These are phyloP conservation scores for Chondrus crispus DNA, from an alignment of 23 red algal genomes.

Conservation along the genomic window DNA sequence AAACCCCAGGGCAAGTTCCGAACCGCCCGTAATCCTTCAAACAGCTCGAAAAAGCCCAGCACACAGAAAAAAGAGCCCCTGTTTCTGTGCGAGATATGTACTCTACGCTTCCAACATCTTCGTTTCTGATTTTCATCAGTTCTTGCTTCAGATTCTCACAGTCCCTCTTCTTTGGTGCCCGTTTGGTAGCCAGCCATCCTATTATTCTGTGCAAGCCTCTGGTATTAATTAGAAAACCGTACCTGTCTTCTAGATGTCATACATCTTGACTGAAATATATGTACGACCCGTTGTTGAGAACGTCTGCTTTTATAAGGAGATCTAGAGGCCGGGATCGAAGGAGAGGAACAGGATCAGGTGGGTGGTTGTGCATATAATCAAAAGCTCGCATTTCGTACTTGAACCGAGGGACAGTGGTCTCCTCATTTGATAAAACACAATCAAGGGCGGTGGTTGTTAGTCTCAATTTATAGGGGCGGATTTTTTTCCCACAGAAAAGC, in stretches of 20 bases:
- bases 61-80: neutral
- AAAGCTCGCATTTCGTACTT: too few relatives aligned
- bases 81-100: neutral
- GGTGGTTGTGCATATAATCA: too few relatives aligned
- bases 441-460: too few relatives aligned
- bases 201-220: neutral
- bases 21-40: neutral
- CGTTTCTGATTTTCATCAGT: neutral
- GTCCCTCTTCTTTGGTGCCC: neutral
- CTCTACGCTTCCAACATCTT: neutral
- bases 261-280: neutral
- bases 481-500: too few relatives aligned
- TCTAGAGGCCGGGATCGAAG: neutral
- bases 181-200: neutral
- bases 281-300: neutral
- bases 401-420: too few relatives aligned
- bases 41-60: neutral
- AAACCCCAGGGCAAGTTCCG: neutral
- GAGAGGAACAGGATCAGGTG: too few relatives aligned
- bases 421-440: too few relatives aligned
- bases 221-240: neutral
- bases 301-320: neutral
- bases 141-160: neutral
- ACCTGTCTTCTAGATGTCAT: slow-evolving; percentile 7
- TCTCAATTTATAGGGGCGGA: too few relatives aligned